Evolutionary conservation across 148 eudicot genomes (phyloP), one percentile per base, ranked within the genome.

Genomic region (Simmondsia chinensis): DNA sequence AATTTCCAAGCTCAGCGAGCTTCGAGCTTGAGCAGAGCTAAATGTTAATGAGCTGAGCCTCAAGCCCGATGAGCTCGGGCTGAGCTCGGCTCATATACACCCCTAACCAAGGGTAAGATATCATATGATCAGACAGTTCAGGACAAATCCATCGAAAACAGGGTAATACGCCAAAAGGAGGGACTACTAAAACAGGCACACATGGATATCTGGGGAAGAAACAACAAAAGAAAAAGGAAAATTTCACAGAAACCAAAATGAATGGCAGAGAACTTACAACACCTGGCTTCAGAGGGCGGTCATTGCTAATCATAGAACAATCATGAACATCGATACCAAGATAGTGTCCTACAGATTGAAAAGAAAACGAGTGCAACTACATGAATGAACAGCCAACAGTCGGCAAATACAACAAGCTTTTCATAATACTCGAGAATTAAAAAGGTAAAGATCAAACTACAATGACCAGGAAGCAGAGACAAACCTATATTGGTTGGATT

Each of bases 301-400:
- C 77, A 57, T 61, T 68, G 65, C 80, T 64, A 59, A 89, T 81
- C 21, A 44, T 62, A 21, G 84, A 64, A 61, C 95, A 84, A 63
- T 89, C 97, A 65, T 89, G 97, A 47, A 89, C 95, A 60, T 89
- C 97, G 93, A 84, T 89, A 51, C 97, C 97, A 11, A 89, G 72
- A 70, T 75, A 89, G 59, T 89, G 97, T 48, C 97, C 97, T 89
- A 54, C 1, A 47, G 19, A 56, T 16, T 25, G 24, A 29, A 50
- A 13, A 31, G 10, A 21, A 24, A 47, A 34, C 16, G 42, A 29
- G 28, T 50, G 14, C 36, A 54, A 43, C 7, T 12, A 43, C 34
- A 23, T 27, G 15, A 12, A 14, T 19, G 41, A 28, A 3, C 23
- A 27, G 22, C 10, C 3, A 32, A 15, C 23, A 47, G 9, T 6